Evolutionary conservation across 2,329 filamentous ascomycete species (phyloP).

Genomic region (Didymellaceae sp.): DNA sequence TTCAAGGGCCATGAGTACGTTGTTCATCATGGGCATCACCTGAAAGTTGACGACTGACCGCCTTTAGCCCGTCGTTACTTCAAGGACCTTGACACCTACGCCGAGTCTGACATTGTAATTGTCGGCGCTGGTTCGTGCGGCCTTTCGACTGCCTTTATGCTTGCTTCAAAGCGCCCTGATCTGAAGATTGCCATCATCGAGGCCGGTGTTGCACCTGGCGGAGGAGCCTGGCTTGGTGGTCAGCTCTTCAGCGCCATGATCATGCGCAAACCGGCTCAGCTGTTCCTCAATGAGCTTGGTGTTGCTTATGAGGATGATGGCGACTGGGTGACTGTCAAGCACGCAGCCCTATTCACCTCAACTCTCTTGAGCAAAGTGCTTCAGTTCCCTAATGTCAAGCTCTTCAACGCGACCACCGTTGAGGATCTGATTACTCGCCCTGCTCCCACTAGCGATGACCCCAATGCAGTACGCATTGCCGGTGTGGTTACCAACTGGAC

Average conservation of each 20-base stretch:
- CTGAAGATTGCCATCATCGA: constrained; percentile 92
- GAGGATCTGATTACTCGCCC: constrained; percentile 90
- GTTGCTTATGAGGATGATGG: constrained; percentile 89
- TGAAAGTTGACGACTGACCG: constrained; percentile 1
- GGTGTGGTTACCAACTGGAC: constrained; percentile 98
- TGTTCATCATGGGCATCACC: not conserved
- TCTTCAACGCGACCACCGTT: constrained; percentile 93
- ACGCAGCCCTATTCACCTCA: constrained; percentile 89
- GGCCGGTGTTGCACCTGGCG: constrained; percentile 81
- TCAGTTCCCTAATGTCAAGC: constrained; percentile 86
- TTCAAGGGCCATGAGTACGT: constrained; percentile 80
- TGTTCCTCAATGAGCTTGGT: constrained; percentile 80
- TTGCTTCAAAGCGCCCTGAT: constrained; percentile 83
- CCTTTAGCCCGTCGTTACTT: constrained; percentile 78
- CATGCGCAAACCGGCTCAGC: constrained; percentile 89
- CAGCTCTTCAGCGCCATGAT: constrained; percentile 96
- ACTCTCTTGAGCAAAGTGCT: constrained; percentile 86
- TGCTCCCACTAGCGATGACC: constrained; percentile 47
- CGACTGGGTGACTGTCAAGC: constrained; percentile 90
- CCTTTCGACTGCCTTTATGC: constrained; percentile 81
- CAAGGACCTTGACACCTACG: constrained; percentile 83
- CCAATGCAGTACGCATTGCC: constrained; percentile 71
- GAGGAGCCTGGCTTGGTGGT: constrained; percentile 90
- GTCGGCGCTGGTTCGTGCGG: constrained; percentile 90
- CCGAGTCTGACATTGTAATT: constrained; percentile 93